phyloP scores from a whole-genome alignment of 2,329 filamentous ascomycete species.

The Ascochyta clinopodiicola region DNA sequence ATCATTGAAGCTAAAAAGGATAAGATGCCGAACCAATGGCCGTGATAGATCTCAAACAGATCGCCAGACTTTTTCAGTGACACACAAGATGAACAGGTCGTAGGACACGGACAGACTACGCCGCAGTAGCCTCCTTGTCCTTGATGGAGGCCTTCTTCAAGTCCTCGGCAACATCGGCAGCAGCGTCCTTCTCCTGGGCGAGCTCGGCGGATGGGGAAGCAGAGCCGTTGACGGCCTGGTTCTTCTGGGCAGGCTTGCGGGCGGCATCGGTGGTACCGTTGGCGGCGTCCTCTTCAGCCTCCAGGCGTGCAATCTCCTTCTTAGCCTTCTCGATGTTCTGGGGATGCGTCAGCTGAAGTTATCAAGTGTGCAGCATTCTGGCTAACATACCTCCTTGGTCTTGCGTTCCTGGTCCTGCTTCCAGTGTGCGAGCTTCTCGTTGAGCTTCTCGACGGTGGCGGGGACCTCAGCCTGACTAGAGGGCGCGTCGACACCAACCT shows the following conservation, averaged over 20 bases:
- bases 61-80: slow-evolving; percentile 23
- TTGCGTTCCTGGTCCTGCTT: slow-evolving; percentile 87
- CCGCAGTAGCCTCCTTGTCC: slow-evolving; percentile 50
- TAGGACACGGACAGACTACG: slow-evolving; percentile 23
- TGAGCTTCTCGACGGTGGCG: slow-evolving; percentile 82
- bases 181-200: slow-evolving; percentile 65
- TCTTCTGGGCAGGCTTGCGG: slow-evolving; percentile 60
- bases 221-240: slow-evolving; percentile 59
- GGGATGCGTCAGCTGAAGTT: not conserved
- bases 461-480: slow-evolving; percentile 85
- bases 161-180: slow-evolving; percentile 64
- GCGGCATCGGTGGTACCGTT: slow-evolving; percentile 62
- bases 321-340: slow-evolving; percentile 97
- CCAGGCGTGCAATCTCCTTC: slow-evolving; percentile 88
- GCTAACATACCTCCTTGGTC: slow-evolving; percentile 79
- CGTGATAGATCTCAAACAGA: slow-evolving; percentile 26
- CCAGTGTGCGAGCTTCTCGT: slow-evolving; percentile 89
- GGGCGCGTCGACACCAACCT: slow-evolving; percentile 85
- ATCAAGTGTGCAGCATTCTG: not conserved
- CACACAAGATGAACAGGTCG: slow-evolving; percentile 10
- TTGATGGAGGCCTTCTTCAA: slow-evolving; percentile 67
- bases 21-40: slow-evolving; percentile 25
- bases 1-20: slow-evolving; percentile 21
- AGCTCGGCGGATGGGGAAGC: slow-evolving; percentile 61
- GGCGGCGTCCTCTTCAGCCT: slow-evolving; percentile 69